Base-by-base conservation (phyloP, 1,139 yeast genomes). In the Suhomyces choctaworum region DNA sequence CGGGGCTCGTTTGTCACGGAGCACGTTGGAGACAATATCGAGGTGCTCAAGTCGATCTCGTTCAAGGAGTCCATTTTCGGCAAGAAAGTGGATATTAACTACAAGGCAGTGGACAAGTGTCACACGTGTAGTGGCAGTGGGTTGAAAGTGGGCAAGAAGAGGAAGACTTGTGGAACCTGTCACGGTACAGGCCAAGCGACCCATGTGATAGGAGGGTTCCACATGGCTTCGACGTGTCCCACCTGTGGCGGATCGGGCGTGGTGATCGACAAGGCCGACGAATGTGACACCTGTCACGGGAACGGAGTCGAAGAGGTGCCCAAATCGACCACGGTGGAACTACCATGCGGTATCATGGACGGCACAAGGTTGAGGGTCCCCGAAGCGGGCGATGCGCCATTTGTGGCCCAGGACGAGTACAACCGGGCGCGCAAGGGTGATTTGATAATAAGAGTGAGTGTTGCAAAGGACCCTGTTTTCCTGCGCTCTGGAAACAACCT, bases 101-200 rank as follows among this genome's bases (percentile, higher is more conserved):
- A 87, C 58, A 76, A 80, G 40, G 88, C 90, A 0, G 72, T 86
- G 27, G 94, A 82, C 44, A 73, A 80, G 31, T 92, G 99, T 66
- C 63, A 66, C 10, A 73, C 90, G 0, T 92, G 99, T 67, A 62
- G 73, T 24, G 97, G 97, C 6, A 67, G 83, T 16, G 99, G 99
- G 3, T 63, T 92, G 62, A 87, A 90, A 58, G 55, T 70, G 5
- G 94, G 94, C 15, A 82, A 80, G 44, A 74, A 78, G 58, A 85
- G 87, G 58, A 67, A 80, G 13, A 86, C 95, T 0, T 92, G 98
- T 70, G 69, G 79, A 2, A 67, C 87, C 3, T 92, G 99, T 69
- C 90, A 89, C 40, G 99, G 99, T 40, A 77, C 96, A 0, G 99
- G 99, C 7, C 84, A 90, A 30, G 79, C 85, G 16, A 85, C 90